These are phyloP conservation scores for Gossypium davidsonii DNA, from an alignment of 441 rosid genomes.

Conservation along the genomic window DNA sequence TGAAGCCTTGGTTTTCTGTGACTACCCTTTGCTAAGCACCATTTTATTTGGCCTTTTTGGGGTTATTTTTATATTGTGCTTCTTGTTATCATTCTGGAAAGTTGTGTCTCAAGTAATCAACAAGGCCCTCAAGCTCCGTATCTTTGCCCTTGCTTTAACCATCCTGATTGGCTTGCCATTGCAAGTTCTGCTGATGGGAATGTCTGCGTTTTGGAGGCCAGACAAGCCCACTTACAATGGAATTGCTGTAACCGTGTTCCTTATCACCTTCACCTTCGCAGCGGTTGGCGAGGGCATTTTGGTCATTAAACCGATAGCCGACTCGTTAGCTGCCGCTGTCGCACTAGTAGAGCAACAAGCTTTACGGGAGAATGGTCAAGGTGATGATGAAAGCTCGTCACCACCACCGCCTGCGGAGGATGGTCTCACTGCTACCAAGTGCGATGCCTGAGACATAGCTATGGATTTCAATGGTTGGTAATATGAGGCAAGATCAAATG, in stretches of 20 bases:
- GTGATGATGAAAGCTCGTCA: background rate
- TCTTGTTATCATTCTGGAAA: constrained; percentile 35
- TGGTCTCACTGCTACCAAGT: background rate
- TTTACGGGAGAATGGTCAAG: background rate
- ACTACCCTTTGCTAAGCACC: constrained; percentile 38
- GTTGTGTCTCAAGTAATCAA: constrained; percentile 42
- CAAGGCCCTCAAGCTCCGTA: constrained; percentile 35
- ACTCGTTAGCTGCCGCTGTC: constrained; percentile 37
- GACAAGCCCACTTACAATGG: background rate
- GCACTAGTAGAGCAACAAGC: background rate
- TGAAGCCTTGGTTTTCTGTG: constrained; percentile 24
- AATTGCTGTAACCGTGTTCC: constrained; percentile 21
- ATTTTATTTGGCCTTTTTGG: constrained; percentile 34
- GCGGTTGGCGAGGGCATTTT: constrained; percentile 39
- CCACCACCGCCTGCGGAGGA: background rate
- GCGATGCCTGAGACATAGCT: background rate
- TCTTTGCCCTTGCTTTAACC: constrained; percentile 27
- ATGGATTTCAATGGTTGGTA: background rate
- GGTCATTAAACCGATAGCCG: constrained; percentile 46
- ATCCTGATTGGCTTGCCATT: constrained; percentile 21
- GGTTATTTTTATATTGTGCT: constrained; percentile 23
- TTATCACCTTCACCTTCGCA: constrained; percentile 23
- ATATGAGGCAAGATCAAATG: too few species aligned
- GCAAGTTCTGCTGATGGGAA: constrained; percentile 25
- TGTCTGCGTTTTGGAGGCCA: constrained; percentile 32